phyloP scores from a whole-genome alignment of 2,329 filamentous ascomycete genomes.

The Penicillium sp. region DNA sequence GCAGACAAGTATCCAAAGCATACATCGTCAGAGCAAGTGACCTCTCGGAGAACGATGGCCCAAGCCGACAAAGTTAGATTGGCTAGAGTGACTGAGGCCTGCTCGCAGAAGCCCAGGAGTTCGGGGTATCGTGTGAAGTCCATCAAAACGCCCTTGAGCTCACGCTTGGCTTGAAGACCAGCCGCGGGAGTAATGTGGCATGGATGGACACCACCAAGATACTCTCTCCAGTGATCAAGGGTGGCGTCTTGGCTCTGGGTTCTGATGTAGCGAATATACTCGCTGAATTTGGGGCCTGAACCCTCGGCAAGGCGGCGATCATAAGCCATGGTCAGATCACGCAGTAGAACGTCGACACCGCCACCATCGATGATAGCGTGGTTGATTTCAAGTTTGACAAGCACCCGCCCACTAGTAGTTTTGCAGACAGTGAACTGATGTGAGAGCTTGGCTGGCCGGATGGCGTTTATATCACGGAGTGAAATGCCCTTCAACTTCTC shows the following conservation, averaged over 20 bases:
- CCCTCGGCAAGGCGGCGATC: slow-evolving; percentile 36
- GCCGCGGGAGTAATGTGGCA: slow-evolving; percentile 37
- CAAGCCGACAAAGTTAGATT: slow-evolving; percentile 48
- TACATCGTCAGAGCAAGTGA: slow-evolving; percentile 45
- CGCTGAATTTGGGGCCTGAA: slow-evolving; percentile 42
- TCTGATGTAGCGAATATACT: slow-evolving; percentile 46
- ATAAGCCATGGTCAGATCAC: slow-evolving; percentile 43
- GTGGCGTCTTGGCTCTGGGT: slow-evolving; percentile 36
- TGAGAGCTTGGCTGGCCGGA: slow-evolving; percentile 36
- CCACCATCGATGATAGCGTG: slow-evolving; percentile 48
- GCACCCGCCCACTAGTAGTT: slow-evolving; percentile 37
- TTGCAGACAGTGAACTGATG: slow-evolving; percentile 46
- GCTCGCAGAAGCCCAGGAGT: slow-evolving; percentile 42
- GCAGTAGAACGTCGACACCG: slow-evolving; percentile 42
- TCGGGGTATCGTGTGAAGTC: slow-evolving; percentile 40
- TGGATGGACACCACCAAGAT: slow-evolving; percentile 41
- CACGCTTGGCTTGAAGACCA: slow-evolving; percentile 22
- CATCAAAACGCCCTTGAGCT: slow-evolving; percentile 37
- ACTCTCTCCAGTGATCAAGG: slow-evolving; percentile 44
- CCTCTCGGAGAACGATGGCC: slow-evolving; percentile 45
- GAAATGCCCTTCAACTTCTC: slow-evolving; percentile 38
- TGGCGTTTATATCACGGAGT: slow-evolving; percentile 34
- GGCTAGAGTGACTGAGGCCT: slow-evolving; percentile 41
- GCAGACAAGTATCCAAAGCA: slow-evolving; percentile 51
- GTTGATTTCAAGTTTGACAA: slow-evolving; percentile 47